A percentile compares a stretch with the other conserved stretches of the same genome.
phyloP scores from a whole-genome alignment of 176 grass and related monocot species.

The Phoenix dactylifera region DNA sequence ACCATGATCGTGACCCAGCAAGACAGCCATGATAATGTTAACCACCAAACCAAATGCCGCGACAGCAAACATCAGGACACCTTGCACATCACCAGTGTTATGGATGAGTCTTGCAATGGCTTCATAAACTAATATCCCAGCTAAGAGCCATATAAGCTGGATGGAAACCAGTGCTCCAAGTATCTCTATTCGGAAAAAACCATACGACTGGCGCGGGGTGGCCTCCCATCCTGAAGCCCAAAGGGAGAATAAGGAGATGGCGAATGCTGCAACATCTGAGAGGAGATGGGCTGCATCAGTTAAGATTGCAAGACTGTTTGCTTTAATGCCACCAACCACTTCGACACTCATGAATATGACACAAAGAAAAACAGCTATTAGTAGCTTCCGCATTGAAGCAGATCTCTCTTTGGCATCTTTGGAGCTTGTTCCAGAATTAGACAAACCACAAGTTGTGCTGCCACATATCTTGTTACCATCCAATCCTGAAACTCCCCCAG shows the following conservation, averaged over 20 bases:
- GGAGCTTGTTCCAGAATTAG: neutral
- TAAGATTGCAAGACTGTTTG: conserved; percentile 5
- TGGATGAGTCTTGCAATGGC: conserved; percentile 7
- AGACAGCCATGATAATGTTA: conserved; percentile 2
- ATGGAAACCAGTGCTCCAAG: conserved; percentile 5
- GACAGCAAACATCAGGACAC: conserved; percentile 6
- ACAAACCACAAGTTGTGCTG: neutral
- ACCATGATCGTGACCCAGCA: conserved; percentile 6
- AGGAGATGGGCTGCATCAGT: conserved; percentile 12
- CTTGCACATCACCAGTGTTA: neutral
- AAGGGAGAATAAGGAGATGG: conserved; percentile 6
- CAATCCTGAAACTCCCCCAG: neutral
- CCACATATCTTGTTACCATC: neutral
- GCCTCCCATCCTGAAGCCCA: conserved; percentile 11
- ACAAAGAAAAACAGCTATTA: neutral
- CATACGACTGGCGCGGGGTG: conserved; percentile 5
- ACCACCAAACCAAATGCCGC: conserved; percentile 7
- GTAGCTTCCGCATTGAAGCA: conserved; percentile 1
- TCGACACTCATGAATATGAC: neutral
- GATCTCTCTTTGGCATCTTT: conserved; percentile 5
- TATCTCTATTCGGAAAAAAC: conserved; percentile 6
- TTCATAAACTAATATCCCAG: conserved; percentile 9
- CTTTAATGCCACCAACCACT: conserved; percentile 12
- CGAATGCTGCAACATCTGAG: conserved; percentile 1
- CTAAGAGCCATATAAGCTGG: conserved; percentile 12